A percentile compares a stretch with the other conserved stretches of the same genome.
Evolutionary conservation across 176 grass and related monocot genomes (phyloP).

Genomic region (Musa itinerans): DNA sequence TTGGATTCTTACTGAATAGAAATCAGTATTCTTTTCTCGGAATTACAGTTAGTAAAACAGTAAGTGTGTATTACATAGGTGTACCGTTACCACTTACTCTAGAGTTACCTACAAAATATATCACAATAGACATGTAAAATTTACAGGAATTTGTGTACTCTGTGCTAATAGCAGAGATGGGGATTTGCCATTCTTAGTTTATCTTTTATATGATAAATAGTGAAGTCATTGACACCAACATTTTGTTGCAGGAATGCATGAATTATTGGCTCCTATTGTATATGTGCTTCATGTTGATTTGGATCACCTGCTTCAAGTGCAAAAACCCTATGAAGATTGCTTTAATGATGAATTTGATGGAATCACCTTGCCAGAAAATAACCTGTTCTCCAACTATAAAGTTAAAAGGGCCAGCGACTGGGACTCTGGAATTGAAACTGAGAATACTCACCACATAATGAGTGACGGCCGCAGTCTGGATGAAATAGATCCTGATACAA

Average conservation of each 20-base stretch:
- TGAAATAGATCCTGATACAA: conserved; percentile 61
- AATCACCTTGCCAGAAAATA: conserved; percentile 42
- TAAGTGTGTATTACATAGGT: too few species aligned
- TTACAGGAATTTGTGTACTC: too few species aligned
- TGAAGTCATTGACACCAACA: neutral
- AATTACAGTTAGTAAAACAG: too few species aligned
- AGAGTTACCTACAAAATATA: too few species aligned
- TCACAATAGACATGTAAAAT: too few species aligned
- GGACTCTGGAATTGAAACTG: conserved; percentile 23
- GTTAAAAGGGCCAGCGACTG: conserved; percentile 32
- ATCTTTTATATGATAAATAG: neutral
- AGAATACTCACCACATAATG: conserved; percentile 22
- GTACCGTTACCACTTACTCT: too few species aligned
- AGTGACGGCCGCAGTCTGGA: conserved; percentile 36
- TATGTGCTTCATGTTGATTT: conserved; percentile 90
- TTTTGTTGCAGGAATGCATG: conserved; percentile 77
- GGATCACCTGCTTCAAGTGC: conserved; percentile 55
- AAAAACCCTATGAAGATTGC: conserved; percentile 67
- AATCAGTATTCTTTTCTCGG: too few species aligned
- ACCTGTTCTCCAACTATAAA: conserved; percentile 56
- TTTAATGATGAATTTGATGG: conserved; percentile 83
- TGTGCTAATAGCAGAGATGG: too few species aligned
- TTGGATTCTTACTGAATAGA: too few species aligned
- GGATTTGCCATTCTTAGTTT: neutral
- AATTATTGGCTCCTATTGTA: conserved; percentile 83